These are phyloP conservation scores for Prillingera fragicola DNA, from an alignment of 1,284 basidiomycete species.

Conservation along the genomic window DNA sequence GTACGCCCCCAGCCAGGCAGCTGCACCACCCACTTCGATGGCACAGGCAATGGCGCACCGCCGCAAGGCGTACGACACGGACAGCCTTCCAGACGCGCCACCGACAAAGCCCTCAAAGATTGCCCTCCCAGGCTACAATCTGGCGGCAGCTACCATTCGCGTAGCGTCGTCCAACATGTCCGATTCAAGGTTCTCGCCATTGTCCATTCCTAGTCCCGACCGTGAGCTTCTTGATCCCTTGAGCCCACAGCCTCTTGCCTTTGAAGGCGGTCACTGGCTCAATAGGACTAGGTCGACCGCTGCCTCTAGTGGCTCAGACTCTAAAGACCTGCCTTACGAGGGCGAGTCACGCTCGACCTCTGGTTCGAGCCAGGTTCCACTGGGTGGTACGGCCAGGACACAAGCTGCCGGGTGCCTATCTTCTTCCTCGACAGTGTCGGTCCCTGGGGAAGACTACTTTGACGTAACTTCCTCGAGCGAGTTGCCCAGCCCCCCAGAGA, in stretches of 20 bases:
- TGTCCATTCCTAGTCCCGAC: conserved; percentile 76
- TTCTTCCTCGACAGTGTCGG: neutral
- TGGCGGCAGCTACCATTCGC: conserved; percentile 74
- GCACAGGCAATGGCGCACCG: conserved; percentile 17
- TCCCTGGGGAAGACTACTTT: neutral
- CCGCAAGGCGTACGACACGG: conserved; percentile 24
- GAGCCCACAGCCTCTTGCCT: too few species aligned
- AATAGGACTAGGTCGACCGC: too few species aligned
- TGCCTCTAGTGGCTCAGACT: too few species aligned
- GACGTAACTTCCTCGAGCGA: neutral
- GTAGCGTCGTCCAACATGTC: conserved; percentile 55
- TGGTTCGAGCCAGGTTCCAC: too few species aligned
- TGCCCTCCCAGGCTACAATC: conserved; percentile 30
- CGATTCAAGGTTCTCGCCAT: conserved; percentile 51
- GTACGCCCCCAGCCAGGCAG: too few species aligned
- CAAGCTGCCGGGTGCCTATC: too few species aligned
- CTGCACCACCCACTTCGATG: too few species aligned
- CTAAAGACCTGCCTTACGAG: too few species aligned
- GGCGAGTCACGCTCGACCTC: neutral
- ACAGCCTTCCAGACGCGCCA: conserved; percentile 13
- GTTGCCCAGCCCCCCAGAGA: neutral
- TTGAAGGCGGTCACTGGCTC: too few species aligned
- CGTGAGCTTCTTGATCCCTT: conserved; percentile 79
- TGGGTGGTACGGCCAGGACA: too few species aligned
- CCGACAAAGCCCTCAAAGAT: conserved; percentile 30